Base-by-base conservation (phyloP, 179 eudicot genomes). In the Drosera spatulata region DNA sequence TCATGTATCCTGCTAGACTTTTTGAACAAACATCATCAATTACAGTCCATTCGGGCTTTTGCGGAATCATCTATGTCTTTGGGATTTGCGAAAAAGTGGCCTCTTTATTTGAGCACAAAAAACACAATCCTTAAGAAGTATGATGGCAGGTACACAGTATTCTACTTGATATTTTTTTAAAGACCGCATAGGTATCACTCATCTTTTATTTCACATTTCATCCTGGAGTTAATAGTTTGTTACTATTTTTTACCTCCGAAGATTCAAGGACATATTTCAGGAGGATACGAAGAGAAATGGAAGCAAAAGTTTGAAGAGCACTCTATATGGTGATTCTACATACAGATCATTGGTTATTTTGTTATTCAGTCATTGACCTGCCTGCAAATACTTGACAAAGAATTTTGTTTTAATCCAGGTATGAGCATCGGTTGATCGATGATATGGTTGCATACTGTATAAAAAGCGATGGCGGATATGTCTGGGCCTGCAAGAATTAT, bases 371-470 rank as follows among this genome's bases (percentile, higher is more conserved):
- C 59, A 53, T 45, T 40, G 13, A 39, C 60, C 4, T 51, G 52
- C 58, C 42, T 60, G 48, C 47, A 54, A 37, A 39, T 62, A 44
- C 13, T 69, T 37, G 33, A 57, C 2, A 5, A 2, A 51, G 39
- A 40, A 13, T 65, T 55, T 39, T 56, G 14, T 60, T 60, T 43
- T 65, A 59, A 13, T 68, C 43, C 61, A 93, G 99, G 97, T 93
- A 89, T 73, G 99, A 93, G 75, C 99, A 93, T 77, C 97, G 99
- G 44, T 68, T 93, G 71, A 93, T 93, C 60, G 99, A 89, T 77
- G 99, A 93, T 78, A 93, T 93, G 99, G 99, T 93, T 71, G 99
- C 99, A 66, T 89, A 93, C 80, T 88, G 80, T 51, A 5, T 93
- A 53, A 93, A 93, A 73, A 89, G 97, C 76, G 95, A 93, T n/a